Conservation (phyloP, 106 monocot species). For the Dendrobium officinale region DNA sequence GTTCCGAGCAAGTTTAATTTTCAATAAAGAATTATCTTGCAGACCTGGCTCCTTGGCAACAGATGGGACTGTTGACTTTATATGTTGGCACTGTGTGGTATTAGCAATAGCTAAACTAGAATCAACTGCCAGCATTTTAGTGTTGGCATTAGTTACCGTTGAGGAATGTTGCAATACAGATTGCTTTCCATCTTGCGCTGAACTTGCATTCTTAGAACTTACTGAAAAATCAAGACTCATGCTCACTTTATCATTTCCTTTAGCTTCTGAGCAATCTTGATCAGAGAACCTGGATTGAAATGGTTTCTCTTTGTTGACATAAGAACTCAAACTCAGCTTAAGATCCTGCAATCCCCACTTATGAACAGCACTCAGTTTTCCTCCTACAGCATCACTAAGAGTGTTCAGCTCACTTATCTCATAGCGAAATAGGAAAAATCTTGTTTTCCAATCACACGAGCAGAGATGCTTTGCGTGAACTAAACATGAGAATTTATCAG, state of each 20-base stretch:
- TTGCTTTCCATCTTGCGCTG: conserved; percentile 17
- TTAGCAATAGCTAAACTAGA: conserved; percentile 2
- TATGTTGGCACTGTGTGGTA: conserved; percentile 2
- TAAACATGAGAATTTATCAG: conserved; percentile 72
- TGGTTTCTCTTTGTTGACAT: conserved; percentile 19
- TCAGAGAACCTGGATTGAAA: conserved; percentile 11
- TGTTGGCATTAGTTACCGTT: conserved; percentile 2
- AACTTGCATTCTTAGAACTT: conserved; percentile 11
- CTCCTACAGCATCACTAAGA: conserved; percentile 72
- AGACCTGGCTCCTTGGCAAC: conserved; percentile 3
- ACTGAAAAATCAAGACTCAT: not conserved
- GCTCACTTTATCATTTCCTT: conserved; percentile 7
- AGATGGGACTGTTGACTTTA: not conserved
- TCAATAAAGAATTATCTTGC: not conserved
- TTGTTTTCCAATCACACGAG: conserved; percentile 48
- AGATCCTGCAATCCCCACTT: conserved; percentile 70
- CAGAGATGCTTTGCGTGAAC: conserved; percentile 76
- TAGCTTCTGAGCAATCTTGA: conserved; percentile 14
- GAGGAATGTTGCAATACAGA: conserved; percentile 13
- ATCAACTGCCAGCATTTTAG: conserved; percentile 3
- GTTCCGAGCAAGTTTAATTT: conserved; percentile 6
- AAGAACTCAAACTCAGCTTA: conserved; percentile 38
- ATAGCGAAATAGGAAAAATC: conserved; percentile 68
- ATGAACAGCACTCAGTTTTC: conserved; percentile 69
- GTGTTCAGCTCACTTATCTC: conserved; percentile 62